phyloP scores from a whole-genome alignment of 345 rosid genomes.

The Kandelia obovata region DNA sequence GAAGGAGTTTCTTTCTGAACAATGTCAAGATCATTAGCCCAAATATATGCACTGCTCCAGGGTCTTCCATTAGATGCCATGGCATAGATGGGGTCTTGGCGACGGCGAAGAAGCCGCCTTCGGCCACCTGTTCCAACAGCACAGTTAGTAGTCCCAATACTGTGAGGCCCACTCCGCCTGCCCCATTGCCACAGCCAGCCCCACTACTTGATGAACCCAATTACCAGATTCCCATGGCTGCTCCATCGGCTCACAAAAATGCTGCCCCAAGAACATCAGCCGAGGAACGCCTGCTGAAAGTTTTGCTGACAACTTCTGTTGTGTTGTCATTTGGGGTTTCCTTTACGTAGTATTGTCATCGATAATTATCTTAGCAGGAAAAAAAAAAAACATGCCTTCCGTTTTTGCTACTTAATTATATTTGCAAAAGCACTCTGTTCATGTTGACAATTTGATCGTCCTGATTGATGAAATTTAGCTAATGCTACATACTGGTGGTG shows the following conservation, averaged over 20 bases:
- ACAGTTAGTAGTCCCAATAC: constrained; percentile 1
- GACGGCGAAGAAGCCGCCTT: constrained; percentile 11
- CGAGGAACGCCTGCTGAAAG: background rate
- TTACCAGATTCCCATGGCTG: constrained; percentile 5
- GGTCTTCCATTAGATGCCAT: constrained; percentile 69
- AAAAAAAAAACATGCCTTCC: too few species aligned
- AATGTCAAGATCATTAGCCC: constrained; percentile 57
- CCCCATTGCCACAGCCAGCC: constrained; percentile 9
- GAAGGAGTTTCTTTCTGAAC: constrained; percentile 48
- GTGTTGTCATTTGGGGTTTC: background rate
- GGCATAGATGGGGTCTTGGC: constrained; percentile 58
- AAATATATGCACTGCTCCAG: constrained; percentile 48
- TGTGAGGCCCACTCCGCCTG: background rate
- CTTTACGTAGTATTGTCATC: background rate
- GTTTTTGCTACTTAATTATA: too few species aligned
- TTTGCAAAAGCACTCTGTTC: too few species aligned
- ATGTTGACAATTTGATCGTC: too few species aligned
- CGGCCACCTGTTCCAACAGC: constrained; percentile 33
- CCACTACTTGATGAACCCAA: background rate
- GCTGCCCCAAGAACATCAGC: constrained; percentile 7
- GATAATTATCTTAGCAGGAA: background rate
- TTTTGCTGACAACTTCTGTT: background rate
- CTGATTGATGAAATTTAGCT: too few species aligned
- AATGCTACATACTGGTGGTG: too few species aligned
- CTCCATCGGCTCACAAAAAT: constrained; percentile 13